phyloP scores from a whole-genome alignment of 805 yeast species.

The Ogataea trehalophila region DNA sequence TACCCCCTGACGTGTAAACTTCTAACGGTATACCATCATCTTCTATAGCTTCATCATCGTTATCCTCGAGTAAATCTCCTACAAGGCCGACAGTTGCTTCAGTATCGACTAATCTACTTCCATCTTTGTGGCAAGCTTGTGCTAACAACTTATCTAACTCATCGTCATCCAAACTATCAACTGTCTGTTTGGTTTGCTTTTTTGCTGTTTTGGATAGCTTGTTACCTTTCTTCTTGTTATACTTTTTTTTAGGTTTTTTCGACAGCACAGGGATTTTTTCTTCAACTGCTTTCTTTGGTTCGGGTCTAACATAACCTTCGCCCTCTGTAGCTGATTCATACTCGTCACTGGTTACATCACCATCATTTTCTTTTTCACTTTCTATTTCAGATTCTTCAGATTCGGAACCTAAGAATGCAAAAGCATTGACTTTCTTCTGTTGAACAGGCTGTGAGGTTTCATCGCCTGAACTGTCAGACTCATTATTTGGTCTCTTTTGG shows the following conservation, averaged over 20 bases:
- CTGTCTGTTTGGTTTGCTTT: not conserved
- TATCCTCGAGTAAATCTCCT: conserved; percentile 20
- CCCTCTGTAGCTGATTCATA: conserved; percentile 1
- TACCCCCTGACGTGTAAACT: conserved; percentile 26
- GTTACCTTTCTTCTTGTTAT: conserved; percentile 7
- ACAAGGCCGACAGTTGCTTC: conserved; percentile 2
- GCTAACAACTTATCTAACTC: conserved; percentile 54
- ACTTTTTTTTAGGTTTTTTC: conserved; percentile 11
- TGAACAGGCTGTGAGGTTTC: not conserved
- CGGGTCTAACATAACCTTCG: not conserved
- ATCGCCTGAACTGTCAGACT: conserved; percentile 4
- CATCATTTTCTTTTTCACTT: conserved; percentile 7
- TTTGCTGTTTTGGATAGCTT: conserved; percentile 16
- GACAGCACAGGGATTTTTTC: not conserved
- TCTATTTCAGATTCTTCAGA: conserved; percentile 24
- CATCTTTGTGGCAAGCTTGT: conserved; percentile 29
- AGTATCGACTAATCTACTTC: conserved; percentile 14
- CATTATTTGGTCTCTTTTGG: conserved; percentile 10
- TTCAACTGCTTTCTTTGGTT: not conserved
- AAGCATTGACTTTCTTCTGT: conserved; percentile 34
- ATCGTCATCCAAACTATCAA: conserved; percentile 42
- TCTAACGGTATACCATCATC: conserved; percentile 12
- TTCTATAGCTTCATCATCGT: conserved; percentile 31
- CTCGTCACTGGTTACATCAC: not conserved
- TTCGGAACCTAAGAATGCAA: conserved; percentile 37